phyloP scores from a whole-genome alignment of 2,329 filamentous ascomycete genomes.

The Cercospora janseana region DNA sequence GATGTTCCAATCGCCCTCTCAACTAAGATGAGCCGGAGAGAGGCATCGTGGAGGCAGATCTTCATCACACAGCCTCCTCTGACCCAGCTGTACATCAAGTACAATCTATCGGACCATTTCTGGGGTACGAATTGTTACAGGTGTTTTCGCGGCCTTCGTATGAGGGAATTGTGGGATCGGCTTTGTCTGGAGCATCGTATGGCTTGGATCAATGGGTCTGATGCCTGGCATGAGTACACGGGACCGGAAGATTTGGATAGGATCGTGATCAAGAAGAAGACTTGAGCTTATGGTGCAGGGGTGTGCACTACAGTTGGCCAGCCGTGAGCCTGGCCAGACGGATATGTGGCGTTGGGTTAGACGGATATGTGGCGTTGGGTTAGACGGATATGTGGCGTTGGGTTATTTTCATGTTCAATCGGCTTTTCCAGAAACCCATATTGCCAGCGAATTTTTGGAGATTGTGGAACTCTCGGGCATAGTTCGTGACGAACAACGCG shows the following conservation, averaged over 20 bases:
- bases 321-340: too few species aligned
- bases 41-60: slow-evolving; percentile 8
- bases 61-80: slow-evolving; percentile 9
- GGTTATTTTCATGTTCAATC: too few species aligned
- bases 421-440: too few species aligned
- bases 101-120: neutral
- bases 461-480: too few species aligned
- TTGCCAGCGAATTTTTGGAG: too few species aligned
- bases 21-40: neutral
- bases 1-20: neutral
- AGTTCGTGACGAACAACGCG: too few species aligned
- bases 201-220: slow-evolving; percentile 1
- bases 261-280: neutral
- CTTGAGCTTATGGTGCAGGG: neutral
- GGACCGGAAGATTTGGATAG: neutral
- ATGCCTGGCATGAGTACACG: neutral
- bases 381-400: too few species aligned
- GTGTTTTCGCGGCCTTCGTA: neutral
- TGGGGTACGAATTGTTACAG: neutral
- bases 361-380: too few species aligned
- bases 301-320: too few species aligned
- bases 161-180: neutral
- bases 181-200: neutral
- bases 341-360: too few species aligned
- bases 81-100: neutral